Evolutionary conservation across 2,329 filamentous ascomycete genomes (phyloP), one percentile per base, ranked within the genome.

Genomic region (Aspergillus jensenii): DNA sequence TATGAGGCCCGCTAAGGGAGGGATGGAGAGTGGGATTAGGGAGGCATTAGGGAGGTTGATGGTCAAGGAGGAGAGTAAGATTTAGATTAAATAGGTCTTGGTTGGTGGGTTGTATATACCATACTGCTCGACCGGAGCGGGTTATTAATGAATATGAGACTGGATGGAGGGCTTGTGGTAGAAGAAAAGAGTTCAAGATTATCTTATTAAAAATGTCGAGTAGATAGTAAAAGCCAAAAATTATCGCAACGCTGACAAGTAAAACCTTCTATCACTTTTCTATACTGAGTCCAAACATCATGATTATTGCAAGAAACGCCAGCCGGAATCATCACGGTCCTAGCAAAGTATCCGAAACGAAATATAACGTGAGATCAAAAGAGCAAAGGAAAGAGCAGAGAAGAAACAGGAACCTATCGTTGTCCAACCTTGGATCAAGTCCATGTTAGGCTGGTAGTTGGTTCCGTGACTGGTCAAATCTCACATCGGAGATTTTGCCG

Each of bases 1-100:
- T 15, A 86, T 88, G 63, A 84, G 87, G 59, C 90, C 91, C n/a
- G 83, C 81, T 23, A 74, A 78, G 23, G 90, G 88, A 27, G 81
- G 75, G 15, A 77, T 78, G 75, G 71, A 73, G 59, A 64, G 58
- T 48, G 60, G 58, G 45, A 70, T 77, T 51, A 63, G 85, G 25
- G 69, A 70, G 37, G 87, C 86, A 1, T 74, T 91, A 55, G 79
- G 84, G 71, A 83, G 78, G 62, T 76, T 90, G 66, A 64, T 82
- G 37, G 74, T 81, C 37, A 64, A 64, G 19, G 53, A 65, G 37
- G 41, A 49, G 25, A 59, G 59, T 37, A 60, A 54, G 51, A 59
- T 53, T 68, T 31, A 74, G 71, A 61, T 59, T 48, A 27, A 12
- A 31, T 17, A 8, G 25, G 35, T n/a, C 27, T 31, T 31, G 27